phyloP scores from a whole-genome alignment of 306 rosid species.

The Fagus sylvatica region DNA sequence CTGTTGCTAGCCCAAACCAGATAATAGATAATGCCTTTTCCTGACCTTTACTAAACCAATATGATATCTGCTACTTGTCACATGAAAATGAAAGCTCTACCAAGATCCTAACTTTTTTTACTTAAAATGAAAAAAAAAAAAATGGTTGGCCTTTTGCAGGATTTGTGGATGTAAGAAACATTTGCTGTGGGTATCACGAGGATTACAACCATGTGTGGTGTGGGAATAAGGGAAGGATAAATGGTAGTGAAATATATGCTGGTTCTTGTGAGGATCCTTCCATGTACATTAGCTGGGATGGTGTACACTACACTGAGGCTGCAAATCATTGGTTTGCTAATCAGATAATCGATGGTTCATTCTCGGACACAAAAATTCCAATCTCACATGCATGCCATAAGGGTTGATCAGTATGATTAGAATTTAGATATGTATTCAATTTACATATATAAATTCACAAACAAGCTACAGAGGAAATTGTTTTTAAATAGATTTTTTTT shows the following conservation, averaged over 20 bases:
- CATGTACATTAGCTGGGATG: slow-evolving; percentile 70
- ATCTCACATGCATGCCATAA: slow-evolving; percentile 67
- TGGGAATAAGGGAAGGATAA: slow-evolving; percentile 51
- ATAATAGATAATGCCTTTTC: not conserved
- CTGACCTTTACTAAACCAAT: not conserved
- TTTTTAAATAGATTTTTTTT: too few species aligned
- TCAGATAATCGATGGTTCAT: slow-evolving; percentile 60
- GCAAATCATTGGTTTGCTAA: slow-evolving; percentile 78
- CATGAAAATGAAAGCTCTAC: not conserved
- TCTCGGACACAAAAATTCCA: slow-evolving; percentile 58
- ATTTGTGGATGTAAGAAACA: slow-evolving; percentile 63
- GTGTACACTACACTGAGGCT: slow-evolving; percentile 84
- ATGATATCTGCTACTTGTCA: not conserved
- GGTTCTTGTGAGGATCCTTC: slow-evolving; percentile 66
- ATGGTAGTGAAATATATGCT: slow-evolving; percentile 64
- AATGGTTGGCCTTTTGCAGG: slow-evolving; percentile 38
- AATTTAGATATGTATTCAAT: not conserved
- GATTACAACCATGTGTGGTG: slow-evolving; percentile 77
- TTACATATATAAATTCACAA: too few species aligned
- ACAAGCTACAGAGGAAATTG: too few species aligned
- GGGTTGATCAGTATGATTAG: slow-evolving; percentile 5
- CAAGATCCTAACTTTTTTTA: not conserved
- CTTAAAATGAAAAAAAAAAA: not conserved
- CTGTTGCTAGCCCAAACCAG: not conserved
- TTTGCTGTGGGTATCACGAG: slow-evolving; percentile 92